Percentiles rank a stretch among this genome's conserved stretches.
Conservation (phyloP, 2,329 filamentous ascomycete genomes). For the Colletotrichum ledebouriae region DNA sequence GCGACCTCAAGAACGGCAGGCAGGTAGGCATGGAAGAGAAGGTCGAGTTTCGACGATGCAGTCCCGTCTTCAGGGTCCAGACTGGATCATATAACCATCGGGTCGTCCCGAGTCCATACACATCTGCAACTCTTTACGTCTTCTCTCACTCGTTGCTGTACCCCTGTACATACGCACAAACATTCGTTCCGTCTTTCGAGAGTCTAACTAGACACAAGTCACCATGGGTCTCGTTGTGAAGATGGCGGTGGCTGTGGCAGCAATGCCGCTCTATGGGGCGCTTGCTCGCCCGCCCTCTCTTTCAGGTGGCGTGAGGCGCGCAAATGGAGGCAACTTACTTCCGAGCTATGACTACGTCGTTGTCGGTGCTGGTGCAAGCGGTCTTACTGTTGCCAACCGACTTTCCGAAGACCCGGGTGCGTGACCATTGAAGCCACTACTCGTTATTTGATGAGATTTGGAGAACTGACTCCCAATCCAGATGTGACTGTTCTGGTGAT, state of each 20-base stretch:
- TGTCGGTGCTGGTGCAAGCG: conserved; percentile 53
- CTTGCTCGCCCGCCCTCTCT: conserved; percentile 33
- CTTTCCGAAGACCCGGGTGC: conserved; percentile 52
- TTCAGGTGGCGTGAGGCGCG: conserved; percentile 15
- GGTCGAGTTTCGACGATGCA: conserved; percentile 16
- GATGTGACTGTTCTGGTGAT: conserved; percentile 48
- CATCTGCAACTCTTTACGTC: conserved; percentile 9
- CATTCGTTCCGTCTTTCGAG: conserved; percentile 14
- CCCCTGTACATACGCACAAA: conserved; percentile 29
- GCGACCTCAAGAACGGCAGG: neutral
- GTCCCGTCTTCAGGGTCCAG: conserved; percentile 7
- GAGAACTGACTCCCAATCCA: conserved; percentile 15
- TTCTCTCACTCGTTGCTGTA: conserved; percentile 23
- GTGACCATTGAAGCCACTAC: neutral
- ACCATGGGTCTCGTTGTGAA: conserved; percentile 30
- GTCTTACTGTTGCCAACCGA: conserved; percentile 53
- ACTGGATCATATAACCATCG: conserved; percentile 24
- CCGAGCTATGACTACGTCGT: conserved; percentile 51
- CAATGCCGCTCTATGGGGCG: conserved; percentile 33
- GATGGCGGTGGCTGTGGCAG: conserved; percentile 36
- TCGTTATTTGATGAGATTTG: neutral
- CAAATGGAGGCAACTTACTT: conserved; percentile 20
- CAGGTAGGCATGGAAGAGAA: neutral
- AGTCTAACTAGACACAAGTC: conserved; percentile 6
- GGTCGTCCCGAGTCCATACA: conserved; percentile 27